phyloP scores from a whole-genome alignment of 352 stramenopile species.

The Pythium volutum region DNA sequence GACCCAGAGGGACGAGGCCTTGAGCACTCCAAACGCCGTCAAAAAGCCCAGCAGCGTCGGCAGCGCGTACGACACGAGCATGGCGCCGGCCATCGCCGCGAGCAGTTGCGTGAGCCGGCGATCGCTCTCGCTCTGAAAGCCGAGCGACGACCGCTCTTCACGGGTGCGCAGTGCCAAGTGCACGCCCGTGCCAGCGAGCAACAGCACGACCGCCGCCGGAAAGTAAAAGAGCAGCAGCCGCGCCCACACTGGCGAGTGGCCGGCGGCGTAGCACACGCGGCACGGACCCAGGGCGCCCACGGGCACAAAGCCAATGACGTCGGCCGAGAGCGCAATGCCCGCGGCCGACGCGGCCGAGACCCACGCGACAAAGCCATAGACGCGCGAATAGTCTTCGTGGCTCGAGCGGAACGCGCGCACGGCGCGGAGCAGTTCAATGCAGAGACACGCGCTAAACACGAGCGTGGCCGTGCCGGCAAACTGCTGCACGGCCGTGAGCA shows the following conservation, averaged over 20 bases:
- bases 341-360: conserved; percentile 34
- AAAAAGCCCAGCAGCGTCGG: conserved; percentile 24
- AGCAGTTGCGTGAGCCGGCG: conserved; percentile 21
- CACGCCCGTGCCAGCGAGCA: conserved; percentile 21
- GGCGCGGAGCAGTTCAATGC: conserved; percentile 62
- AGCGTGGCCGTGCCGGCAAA: conserved; percentile 65
- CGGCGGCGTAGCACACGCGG: conserved; percentile 26
- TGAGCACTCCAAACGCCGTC: conserved; percentile 16
- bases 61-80: conserved; percentile 19
- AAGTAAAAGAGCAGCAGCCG: conserved; percentile 37
- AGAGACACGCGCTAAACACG: conserved; percentile 49
- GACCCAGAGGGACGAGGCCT: conserved; percentile 19
- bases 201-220: conserved; percentile 24
- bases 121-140: conserved; percentile 30
- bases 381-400: conserved; percentile 49
- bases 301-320: conserved; percentile 68
- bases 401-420: conserved; percentile 51
- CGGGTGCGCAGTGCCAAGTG: conserved; percentile 24
- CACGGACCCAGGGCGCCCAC: conserved; percentile 51
- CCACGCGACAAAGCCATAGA: conserved; percentile 64
- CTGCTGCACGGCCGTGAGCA: conserved; percentile 59
- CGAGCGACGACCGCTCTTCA: conserved; percentile 20
- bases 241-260: conserved; percentile 27
- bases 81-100: conserved; percentile 1
- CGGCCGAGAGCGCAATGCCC: conserved; percentile 47